phyloP scores from a whole-genome alignment of 78 protist genomes.

The Polysphondylium violaceum region DNA sequence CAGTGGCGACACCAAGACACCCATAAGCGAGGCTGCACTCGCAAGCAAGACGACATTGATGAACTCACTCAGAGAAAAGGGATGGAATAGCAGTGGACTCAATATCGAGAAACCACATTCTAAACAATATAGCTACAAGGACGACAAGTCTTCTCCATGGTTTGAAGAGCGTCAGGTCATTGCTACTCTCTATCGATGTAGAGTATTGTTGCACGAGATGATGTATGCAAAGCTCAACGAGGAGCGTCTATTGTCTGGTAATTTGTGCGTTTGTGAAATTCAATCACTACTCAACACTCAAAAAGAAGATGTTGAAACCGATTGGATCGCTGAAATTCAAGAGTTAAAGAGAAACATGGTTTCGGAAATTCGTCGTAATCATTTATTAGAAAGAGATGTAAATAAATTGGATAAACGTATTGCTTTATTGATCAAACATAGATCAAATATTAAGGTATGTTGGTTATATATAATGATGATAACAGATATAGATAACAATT shows the following conservation, averaged over 20 bases:
- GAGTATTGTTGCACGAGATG: slow-evolving; percentile 54
- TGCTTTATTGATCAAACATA: slow-evolving; percentile 84
- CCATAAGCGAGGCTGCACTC: background rate
- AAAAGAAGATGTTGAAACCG: slow-evolving; percentile 69
- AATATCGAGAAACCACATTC: too few species aligned
- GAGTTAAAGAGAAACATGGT: slow-evolving; percentile 83
- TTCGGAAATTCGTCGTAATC: slow-evolving; percentile 82
- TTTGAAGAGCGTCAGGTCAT: slow-evolving; percentile 68
- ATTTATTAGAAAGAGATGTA: slow-evolving; percentile 80
- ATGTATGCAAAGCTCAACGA: slow-evolving; percentile 36
- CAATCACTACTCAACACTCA: slow-evolving; percentile 73
- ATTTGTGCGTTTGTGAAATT: slow-evolving; percentile 60
- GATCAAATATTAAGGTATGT: slow-evolving; percentile 72
- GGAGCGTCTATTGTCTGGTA: slow-evolving; percentile 63
- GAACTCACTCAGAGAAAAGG: slow-evolving; percentile 32
- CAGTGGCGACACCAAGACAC: background rate
- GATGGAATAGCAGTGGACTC: slow-evolving; percentile 16
- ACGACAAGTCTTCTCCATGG: slow-evolving; percentile 68
- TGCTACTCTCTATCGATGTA: slow-evolving; percentile 35
- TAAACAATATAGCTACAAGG: slow-evolving; percentile 10
- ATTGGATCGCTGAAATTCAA: slow-evolving; percentile 79
- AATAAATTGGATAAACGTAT: slow-evolving; percentile 84
- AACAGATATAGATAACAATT: background rate
- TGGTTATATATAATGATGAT: background rate
- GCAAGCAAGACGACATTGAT: background rate